phyloP scores from a whole-genome alignment of 1,284 basidiomycete genomes.

The Puccinia triticina region DNA sequence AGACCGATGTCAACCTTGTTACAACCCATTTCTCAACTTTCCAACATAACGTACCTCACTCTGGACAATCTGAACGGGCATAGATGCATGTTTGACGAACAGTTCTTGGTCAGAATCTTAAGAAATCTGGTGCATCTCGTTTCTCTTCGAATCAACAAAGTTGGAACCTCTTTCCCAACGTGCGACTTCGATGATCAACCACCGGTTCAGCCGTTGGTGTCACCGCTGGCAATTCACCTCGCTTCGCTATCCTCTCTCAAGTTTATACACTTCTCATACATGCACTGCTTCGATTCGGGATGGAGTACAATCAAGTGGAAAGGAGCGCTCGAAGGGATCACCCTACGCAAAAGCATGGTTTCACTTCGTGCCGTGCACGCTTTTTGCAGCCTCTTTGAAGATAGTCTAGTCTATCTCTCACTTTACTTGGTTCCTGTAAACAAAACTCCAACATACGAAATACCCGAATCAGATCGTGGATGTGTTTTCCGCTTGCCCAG shows the following conservation, averaged over 20 bases:
- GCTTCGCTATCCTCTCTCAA: background rate
- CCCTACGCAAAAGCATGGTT: background rate
- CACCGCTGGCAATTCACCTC: background rate
- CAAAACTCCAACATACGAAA: background rate
- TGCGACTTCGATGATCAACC: background rate
- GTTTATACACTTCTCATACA: background rate
- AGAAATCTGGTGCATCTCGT: background rate
- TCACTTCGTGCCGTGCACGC: background rate
- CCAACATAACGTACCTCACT: background rate
- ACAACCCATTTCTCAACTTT: constrained; percentile 9
- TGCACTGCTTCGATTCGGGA: background rate
- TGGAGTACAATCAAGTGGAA: constrained; percentile 15
- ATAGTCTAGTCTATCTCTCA: background rate
- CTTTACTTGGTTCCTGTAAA: background rate
- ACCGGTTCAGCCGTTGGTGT: background rate
- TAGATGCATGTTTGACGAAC: background rate
- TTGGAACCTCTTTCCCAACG: background rate
- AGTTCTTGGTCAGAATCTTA: background rate
- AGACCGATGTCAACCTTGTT: background rate
- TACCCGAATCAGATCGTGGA: background rate
- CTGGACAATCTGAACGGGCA: background rate
- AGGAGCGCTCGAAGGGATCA: background rate
- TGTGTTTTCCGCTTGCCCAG: background rate
- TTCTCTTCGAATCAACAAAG: background rate
- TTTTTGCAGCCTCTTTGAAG: background rate